These are phyloP conservation scores for Gossypium turneri DNA, from an alignment of 345 rosid genomes.

Conservation along the genomic window DNA sequence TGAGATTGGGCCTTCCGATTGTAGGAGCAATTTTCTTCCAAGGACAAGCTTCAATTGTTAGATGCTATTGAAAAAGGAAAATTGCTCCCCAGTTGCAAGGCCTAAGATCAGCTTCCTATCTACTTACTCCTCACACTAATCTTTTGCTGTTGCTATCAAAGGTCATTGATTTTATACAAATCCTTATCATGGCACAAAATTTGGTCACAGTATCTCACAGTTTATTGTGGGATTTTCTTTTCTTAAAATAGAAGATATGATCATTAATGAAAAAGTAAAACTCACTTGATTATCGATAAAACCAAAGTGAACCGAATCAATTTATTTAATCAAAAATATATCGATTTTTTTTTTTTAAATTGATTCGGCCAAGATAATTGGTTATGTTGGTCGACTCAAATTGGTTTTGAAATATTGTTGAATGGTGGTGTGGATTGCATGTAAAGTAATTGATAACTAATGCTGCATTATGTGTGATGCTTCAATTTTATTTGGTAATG, in stretches of 20 bases:
- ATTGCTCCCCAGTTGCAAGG: constrained; percentile 15
- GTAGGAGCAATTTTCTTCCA: not conserved
- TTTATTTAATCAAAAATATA: too few species aligned
- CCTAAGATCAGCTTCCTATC: not conserved
- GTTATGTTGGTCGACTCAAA: too few species aligned
- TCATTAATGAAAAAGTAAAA: not conserved
- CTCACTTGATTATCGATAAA: too few species aligned
- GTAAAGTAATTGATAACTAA: too few species aligned
- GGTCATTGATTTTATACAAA: not conserved
- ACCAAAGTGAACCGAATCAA: too few species aligned
- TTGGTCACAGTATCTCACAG: not conserved
- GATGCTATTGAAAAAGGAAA: not conserved
- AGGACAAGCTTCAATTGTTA: not conserved
- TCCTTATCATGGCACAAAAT: not conserved
- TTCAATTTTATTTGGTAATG: too few species aligned
- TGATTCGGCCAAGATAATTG: too few species aligned
- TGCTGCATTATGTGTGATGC: too few species aligned
- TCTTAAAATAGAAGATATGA: not conserved
- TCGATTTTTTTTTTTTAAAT: too few species aligned
- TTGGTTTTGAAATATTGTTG: too few species aligned
- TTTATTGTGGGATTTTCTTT: not conserved
- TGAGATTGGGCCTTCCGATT: not conserved
- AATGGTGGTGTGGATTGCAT: too few species aligned
- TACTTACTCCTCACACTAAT: not conserved
- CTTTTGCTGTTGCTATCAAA: not conserved